Evolutionary conservation across 169 alveolate genomes (phyloP), one percentile per base, ranked within the genome.

Genomic region (Plasmodium billcollinsi): DNA sequence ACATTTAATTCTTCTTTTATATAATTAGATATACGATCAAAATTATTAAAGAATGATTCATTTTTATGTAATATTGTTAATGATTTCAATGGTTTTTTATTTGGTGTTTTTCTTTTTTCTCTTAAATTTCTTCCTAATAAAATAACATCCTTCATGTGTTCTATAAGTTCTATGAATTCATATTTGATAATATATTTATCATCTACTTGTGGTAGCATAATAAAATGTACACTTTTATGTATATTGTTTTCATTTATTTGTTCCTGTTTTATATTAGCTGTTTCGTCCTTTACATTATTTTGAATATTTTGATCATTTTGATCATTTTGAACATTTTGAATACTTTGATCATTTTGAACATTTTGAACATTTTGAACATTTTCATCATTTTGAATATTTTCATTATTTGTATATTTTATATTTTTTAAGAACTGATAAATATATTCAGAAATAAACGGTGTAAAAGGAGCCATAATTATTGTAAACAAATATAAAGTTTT

Each of bases 361-460:
- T n/a, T n/a, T n/a, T n/a, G n/a, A n/a, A n/a, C n/a, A n/a, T n/a
- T n/a, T n/a, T n/a, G n/a, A n/a, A n/a, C n/a, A 94, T 94, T 63
- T 86, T 88, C 49, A 80, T 78, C 54, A 97, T 94, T 88, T 95
- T 97, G 83, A 97, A 99, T 73, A 97, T 97, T 18, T 98, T 95
- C 24, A 92, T 26, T 89, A 76, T 76, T 94, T 86, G 26, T 93
- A 86, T 11, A 50, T 62, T 97, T 88, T 3, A 98, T 99, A 71
- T 95, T 93, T 59, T 89, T 94, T n/a, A 98, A 88, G 92, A 97
- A 97, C 54, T 95, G 96, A 90, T 98, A 98, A 54, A 98, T 94
- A 59, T 90, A 94, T 94, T 98, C 99, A 54, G 99, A 93, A 43
- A 97, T 92, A 95, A 96, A 98, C 0, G 99, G 99, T 20, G 98